Evolutionary conservation across 2,329 filamentous ascomycete genomes (phyloP).

Genomic region (Penicillium nordicum): DNA sequence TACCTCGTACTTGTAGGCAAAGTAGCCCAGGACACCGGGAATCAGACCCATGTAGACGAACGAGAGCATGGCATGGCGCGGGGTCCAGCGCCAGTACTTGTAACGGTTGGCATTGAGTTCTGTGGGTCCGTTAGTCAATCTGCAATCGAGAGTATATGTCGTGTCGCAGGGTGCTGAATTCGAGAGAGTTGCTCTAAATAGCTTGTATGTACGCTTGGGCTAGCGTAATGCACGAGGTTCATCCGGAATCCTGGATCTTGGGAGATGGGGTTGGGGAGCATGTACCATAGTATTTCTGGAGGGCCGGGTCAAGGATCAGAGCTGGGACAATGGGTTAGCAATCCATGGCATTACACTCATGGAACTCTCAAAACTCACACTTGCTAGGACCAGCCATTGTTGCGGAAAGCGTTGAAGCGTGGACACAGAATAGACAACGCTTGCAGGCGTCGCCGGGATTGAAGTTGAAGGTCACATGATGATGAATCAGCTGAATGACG

Average conservation of each 20-base stretch:
- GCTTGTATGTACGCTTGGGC: neutral
- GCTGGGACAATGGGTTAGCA: conserved; percentile 52
- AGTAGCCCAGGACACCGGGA: conserved; percentile 65
- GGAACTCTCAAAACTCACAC: conserved; percentile 31
- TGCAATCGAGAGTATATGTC: neutral
- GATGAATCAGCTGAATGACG: conserved; percentile 3
- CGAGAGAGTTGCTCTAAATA: neutral
- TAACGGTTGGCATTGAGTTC: conserved; percentile 81
- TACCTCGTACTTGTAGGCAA: conserved; percentile 82
- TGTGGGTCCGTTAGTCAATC: conserved; percentile 37
- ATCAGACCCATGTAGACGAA: conserved; percentile 73
- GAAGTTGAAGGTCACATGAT: conserved; percentile 18
- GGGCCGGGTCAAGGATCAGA: conserved; percentile 43
- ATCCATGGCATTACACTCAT: conserved; percentile 17
- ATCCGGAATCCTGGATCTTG: neutral
- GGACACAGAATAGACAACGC: conserved; percentile 9
- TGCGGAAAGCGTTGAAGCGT: conserved; percentile 25
- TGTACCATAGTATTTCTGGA: conserved; percentile 52
- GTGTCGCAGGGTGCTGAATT: neutral
- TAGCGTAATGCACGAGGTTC: neutral
- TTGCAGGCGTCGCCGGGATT: conserved; percentile 7
- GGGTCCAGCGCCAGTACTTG: conserved; percentile 94
- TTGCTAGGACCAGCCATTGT: conserved; percentile 53
- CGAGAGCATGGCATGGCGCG: conserved; percentile 73
- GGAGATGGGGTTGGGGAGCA: conserved; percentile 19